phyloP scores from a whole-genome alignment of 495 filamentous ascomycete genomes.

The Tuber magnatum region DNA sequence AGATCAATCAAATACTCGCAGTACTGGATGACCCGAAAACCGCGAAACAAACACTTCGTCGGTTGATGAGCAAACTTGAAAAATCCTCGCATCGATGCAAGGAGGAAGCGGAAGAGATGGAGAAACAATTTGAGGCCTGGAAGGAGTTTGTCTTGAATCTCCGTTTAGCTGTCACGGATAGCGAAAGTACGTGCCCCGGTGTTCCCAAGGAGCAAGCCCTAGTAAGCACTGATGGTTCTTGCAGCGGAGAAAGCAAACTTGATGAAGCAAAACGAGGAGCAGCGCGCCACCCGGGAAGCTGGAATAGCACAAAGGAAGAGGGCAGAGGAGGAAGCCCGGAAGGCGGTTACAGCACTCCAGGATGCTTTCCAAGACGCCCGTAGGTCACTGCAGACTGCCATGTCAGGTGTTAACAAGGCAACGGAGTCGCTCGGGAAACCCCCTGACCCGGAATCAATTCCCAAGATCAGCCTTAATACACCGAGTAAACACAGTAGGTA shows the following conservation, averaged over 20 bases:
- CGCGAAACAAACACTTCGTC: neutral
- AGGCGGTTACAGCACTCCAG: neutral
- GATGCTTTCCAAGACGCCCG: neutral
- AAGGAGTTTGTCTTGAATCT: constrained; percentile 3
- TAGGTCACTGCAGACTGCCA: neutral
- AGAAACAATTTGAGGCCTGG: constrained; percentile 5
- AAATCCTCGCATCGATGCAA: constrained; percentile 3
- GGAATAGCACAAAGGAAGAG: neutral
- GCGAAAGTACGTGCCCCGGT: neutral
- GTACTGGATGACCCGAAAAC: constrained; percentile 7
- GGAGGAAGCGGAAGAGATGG: constrained; percentile 9
- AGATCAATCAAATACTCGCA: constrained; percentile 6
- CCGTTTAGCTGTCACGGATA: constrained; percentile 2
- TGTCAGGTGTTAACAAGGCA: neutral
- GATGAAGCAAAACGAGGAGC: neutral
- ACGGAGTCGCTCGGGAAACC: neutral
- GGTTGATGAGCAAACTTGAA: constrained; percentile 4
- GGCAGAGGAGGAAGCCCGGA: neutral
- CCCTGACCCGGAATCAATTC: neutral
- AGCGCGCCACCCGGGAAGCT: neutral
- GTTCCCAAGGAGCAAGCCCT: too few relatives aligned
- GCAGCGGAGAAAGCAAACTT: neutral
- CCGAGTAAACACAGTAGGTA: neutral
- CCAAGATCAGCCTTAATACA: neutral
- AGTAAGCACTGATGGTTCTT: neutral